Evolutionary conservation across 495 filamentous ascomycete genomes (phyloP), one percentile per base, ranked within the genome.

Genomic region (Neurospora sp.): DNA sequence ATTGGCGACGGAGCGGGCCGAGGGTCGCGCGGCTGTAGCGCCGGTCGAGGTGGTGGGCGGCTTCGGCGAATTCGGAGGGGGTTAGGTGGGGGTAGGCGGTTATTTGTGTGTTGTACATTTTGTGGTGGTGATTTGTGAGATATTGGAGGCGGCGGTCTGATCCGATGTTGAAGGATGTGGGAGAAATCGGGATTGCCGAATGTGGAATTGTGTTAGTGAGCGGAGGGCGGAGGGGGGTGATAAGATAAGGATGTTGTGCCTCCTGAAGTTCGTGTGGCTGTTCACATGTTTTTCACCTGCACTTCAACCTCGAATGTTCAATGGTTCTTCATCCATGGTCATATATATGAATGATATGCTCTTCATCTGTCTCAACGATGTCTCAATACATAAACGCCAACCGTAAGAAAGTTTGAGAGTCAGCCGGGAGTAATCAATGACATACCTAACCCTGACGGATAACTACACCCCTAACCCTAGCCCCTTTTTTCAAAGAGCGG

Each of bases 21-120:
- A 88, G 76, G n/a, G 79, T 83, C 31, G 86, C 85, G 72, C 79
- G 83, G 70, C 83, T 78, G 80, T 90, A 87, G 76, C 83, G 85
- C 75, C 86, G 80, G 48, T 86, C 85, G 27, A 93, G 83, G 46
- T 83, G 83, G 78, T 88, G 85, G 80, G 90, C 92, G 70, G 84
- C 88, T 77, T 84, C 79, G 41, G 87, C 79, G 73, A 93, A 93
- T 76, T 92, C 89, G 39, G 85, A 84, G 23, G 78, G 75, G 27
- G 83, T 86, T 16, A 92, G 83, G 70, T 87, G 88, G n/a, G 90
- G 90, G 76, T 86, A 89, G n/a, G n/a, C n/a, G n/a, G n/a, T n/a
- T n/a, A n/a, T n/a, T n/a, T n/a, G n/a, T n/a, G n/a, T n/a, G n/a
- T n/a, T n/a, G n/a, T n/a, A n/a, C n/a, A n/a, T n/a, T n/a, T n/a